Evolutionary conservation across 2,329 filamentous ascomycete genomes (phyloP).

Genomic region (Aspergillus clavatus): DNA sequence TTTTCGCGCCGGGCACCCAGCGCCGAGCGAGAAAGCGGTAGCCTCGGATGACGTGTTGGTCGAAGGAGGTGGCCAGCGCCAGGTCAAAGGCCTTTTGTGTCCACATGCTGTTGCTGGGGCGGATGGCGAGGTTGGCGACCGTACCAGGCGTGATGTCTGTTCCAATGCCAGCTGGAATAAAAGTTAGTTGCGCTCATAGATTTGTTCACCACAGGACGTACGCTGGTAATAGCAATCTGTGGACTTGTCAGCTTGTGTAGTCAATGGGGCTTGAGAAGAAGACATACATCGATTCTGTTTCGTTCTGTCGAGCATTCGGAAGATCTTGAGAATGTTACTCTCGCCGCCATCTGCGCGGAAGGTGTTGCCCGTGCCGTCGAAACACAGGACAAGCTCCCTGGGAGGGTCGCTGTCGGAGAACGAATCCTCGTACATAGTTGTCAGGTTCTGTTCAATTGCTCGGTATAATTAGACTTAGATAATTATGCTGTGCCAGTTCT

Average conservation of each 20-base stretch:
- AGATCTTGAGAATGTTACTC: constrained; percentile 42
- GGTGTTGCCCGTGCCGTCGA: constrained; percentile 40
- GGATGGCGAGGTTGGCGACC: constrained; percentile 9
- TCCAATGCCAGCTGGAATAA: constrained; percentile 16
- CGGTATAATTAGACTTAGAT: too few species aligned
- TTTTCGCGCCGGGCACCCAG: constrained; percentile 11
- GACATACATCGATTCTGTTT: constrained; percentile 19
- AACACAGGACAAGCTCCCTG: constrained; percentile 31
- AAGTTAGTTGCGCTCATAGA: background rate
- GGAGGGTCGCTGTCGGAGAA: background rate
- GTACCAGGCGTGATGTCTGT: constrained; percentile 11
- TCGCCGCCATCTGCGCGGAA: constrained; percentile 37
- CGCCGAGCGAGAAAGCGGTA: constrained; percentile 19
- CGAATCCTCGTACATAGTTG: background rate
- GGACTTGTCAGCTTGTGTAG: background rate
- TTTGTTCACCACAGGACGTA: background rate
- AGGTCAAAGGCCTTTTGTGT: constrained; percentile 11
- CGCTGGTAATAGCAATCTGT: constrained; percentile 21
- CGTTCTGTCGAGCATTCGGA: constrained; percentile 34
- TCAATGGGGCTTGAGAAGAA: background rate
- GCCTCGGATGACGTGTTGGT: constrained; percentile 17
- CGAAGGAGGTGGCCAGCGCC: constrained; percentile 15
- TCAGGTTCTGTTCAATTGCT: too few species aligned
- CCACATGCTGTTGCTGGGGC: constrained; percentile 8
- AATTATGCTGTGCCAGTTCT: too few species aligned